Base-by-base conservation (phyloP, 345 rosid species). In the Murraya koenigii region DNA sequence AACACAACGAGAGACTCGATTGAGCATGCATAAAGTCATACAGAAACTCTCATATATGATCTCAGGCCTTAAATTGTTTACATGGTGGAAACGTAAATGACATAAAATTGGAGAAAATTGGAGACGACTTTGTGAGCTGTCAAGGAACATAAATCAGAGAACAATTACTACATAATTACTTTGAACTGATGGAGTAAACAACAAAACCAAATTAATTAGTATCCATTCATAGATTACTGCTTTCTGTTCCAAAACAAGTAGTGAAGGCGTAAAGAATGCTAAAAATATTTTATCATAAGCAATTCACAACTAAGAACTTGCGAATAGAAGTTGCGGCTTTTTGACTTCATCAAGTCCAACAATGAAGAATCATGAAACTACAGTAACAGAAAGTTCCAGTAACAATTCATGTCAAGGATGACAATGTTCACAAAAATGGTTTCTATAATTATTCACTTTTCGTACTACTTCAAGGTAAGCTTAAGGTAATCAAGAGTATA, bases 341-440 rank as follows among this genome's bases (percentile, higher is more conserved):
- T 9, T 38, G 11, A 39, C 58, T 41, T 49, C 26, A 33, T 65
- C 44, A 75, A 75, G 44, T 75, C 71, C 35, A 36, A 35, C 58
- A 44, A n/a, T 23, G 63, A 75, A 75, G 65, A 75, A 66, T 23
- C 17, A 33, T 33, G 25, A 65, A 19, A 32, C 68, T 75, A 8
- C 9, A 33, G 71, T 61, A 17, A 41, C 39, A 6, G 6, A 65
- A 44, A 11, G 1, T 44, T 44, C 17, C 15, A 44, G 49, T 44
- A 49, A 54, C 25, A 44, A 30, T 35, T n/a, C 8, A 8, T 33
- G 33, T 8, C 59, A 15, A 66, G 65, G 65, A 23, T 17, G 28
- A 10, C 54, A 32, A n/a, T 28, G 72, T 38, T 56, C 47, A 13
- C 10, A 11, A 7, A 6, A 8, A 44, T 14, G 20, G 41, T 44